Evolutionary conservation across 1,139 yeast species (phyloP).

Genomic region (Kodamaea fungicola): DNA sequence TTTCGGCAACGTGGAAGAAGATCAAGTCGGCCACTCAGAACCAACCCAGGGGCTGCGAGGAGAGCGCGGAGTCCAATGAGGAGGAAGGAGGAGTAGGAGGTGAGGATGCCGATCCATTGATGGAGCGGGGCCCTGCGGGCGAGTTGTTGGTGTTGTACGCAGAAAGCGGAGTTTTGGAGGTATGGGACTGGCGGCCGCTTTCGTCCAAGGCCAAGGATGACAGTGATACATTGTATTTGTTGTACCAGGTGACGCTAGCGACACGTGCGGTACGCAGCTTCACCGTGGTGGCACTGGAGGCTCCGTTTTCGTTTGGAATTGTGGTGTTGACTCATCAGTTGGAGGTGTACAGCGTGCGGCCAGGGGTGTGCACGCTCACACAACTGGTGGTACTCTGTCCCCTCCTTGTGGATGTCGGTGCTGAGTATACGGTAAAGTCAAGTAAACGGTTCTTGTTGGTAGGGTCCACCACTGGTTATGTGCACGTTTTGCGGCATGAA

Average conservation of each 20-base stretch:
- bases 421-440: slow-evolving; percentile 3
- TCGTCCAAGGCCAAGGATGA: slow-evolving; percentile 14
- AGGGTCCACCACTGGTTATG: slow-evolving; percentile 7
- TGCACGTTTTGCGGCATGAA: slow-evolving; percentile 2
- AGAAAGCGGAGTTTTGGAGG: slow-evolving; percentile 27
- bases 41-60: slow-evolving; percentile 3
- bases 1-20: slow-evolving; percentile 45
- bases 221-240: slow-evolving; percentile 34
- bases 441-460: slow-evolving; percentile 6
- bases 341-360: too few relatives aligned
- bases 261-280: not conserved
- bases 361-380: too few relatives aligned
- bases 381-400: too few relatives aligned
- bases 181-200: slow-evolving; percentile 51
- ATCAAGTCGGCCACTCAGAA: slow-evolving; percentile 28
- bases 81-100: slow-evolving; percentile 2
- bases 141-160: slow-evolving; percentile 41
- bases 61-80: not conserved
- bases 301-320: too few relatives aligned
- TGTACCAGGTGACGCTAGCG: slow-evolving; percentile 5
- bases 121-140: slow-evolving; percentile 43
- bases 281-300: not conserved
- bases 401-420: too few relatives aligned
- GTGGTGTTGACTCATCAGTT: too few relatives aligned
- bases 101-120: slow-evolving; percentile 4